Conservation (phyloP, 176 grass and related monocot species). For the Poa annua region DNA sequence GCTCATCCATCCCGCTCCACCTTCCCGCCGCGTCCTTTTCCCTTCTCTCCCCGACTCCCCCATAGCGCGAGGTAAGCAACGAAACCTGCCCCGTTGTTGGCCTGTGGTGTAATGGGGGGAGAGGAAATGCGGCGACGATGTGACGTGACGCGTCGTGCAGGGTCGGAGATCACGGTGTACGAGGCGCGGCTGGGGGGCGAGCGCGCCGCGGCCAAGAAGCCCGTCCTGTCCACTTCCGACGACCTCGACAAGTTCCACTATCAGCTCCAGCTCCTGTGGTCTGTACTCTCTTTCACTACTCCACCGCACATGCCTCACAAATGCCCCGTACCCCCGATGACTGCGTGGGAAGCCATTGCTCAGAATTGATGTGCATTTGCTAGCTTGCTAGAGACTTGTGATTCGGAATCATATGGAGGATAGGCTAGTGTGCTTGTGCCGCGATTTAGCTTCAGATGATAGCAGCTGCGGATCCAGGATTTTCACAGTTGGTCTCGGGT, state of each 20-base stretch:
- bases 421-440: neutral
- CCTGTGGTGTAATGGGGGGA: neutral
- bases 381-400: neutral
- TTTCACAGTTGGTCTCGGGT: neutral
- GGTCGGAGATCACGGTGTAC: slow-evolving; percentile 92
- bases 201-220: slow-evolving; percentile 87
- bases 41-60: slow-evolving; percentile 76
- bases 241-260: slow-evolving; percentile 96
- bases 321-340: neutral
- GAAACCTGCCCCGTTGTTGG: neutral
- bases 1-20: slow-evolving; percentile 73
- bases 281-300: slow-evolving; percentile 2
- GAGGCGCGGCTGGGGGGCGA: slow-evolving; percentile 65
- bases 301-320: neutral
- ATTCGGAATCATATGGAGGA: neutral
- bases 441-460: neutral
- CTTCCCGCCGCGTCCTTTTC: slow-evolving; percentile 73
- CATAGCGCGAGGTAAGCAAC: slow-evolving; percentile 73
- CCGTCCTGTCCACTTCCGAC: slow-evolving; percentile 79
- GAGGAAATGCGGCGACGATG: neutral
- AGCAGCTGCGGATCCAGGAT: neutral
- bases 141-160: slow-evolving; percentile 35
- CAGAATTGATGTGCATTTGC: neutral
- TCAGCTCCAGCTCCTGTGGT: slow-evolving; percentile 94
- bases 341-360: neutral